These are phyloP conservation scores for Botrytis sinoallii DNA, from an alignment of 2,329 filamentous ascomycete genomes.

Conservation along the genomic window DNA sequence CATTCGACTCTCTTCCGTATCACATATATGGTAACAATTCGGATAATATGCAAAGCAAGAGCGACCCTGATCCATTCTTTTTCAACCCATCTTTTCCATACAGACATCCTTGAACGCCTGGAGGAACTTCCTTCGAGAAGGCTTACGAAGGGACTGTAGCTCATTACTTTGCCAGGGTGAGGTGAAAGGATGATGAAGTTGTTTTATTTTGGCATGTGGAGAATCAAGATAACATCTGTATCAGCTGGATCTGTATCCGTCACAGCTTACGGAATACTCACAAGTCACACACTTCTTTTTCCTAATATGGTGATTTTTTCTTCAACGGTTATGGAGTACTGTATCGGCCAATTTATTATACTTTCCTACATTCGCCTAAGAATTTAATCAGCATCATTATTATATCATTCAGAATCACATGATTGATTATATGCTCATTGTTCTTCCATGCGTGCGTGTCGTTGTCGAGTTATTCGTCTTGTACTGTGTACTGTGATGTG, in stretches of 20 bases:
- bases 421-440: background rate
- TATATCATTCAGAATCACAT: background rate
- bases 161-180: background rate
- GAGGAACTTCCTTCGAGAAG: conserved; percentile 4
- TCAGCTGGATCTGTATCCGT: background rate
- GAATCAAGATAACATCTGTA: background rate
- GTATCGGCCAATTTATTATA: background rate
- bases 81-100: background rate
- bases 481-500: background rate
- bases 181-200: background rate
- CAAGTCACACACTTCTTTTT: background rate
- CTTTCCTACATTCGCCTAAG: conserved; percentile 15
- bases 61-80: conserved; percentile 10
- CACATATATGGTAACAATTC: background rate
- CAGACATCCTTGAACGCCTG: background rate
- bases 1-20: background rate
- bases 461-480: background rate
- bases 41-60: background rate
- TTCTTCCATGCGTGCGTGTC: background rate
- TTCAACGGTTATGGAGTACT: background rate
- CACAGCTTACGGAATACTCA: too few species aligned
- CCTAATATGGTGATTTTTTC: background rate
- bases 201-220: background rate
- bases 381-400: background rate
- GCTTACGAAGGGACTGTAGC: background rate